These are phyloP conservation scores for Phyllosticta capitalensis DNA, from an alignment of 2,329 filamentous ascomycete genomes.

Conservation along the genomic window DNA sequence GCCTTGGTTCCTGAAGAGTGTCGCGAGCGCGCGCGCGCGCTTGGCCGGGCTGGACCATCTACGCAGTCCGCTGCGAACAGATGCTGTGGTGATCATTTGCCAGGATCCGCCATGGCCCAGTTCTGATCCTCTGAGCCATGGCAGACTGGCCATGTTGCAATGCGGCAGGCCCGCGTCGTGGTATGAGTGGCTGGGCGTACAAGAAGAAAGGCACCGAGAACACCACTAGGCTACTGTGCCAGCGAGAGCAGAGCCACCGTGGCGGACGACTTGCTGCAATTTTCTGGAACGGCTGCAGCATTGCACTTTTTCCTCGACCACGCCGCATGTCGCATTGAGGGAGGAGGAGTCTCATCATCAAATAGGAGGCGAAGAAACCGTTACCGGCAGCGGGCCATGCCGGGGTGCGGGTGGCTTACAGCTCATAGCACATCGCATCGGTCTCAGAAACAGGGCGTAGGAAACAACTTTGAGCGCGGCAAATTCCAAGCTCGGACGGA, in stretches of 20 bases:
- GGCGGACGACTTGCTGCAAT: not conserved
- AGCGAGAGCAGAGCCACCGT: not conserved
- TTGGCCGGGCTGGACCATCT: constrained; percentile 33
- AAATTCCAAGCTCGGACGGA: constrained; percentile 68
- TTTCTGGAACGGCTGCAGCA: not conserved
- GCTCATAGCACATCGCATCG: not conserved
- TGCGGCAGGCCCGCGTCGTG: constrained; percentile 26
- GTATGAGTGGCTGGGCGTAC: constrained; percentile 31
- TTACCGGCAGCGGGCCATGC: not conserved
- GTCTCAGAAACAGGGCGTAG: not conserved
- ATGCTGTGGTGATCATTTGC: constrained; percentile 37
- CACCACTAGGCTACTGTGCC: not conserved
- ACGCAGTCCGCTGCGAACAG: constrained; percentile 33
- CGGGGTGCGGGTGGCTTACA: not conserved
- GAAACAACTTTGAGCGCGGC: constrained; percentile 45
- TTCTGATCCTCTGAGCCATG: constrained; percentile 29
- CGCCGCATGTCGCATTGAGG: not conserved
- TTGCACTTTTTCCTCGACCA: not conserved
- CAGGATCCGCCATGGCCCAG: constrained; percentile 25
- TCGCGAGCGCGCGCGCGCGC: constrained; percentile 29
- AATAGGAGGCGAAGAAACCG: not conserved
- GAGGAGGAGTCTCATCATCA: not conserved
- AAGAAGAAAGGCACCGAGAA: constrained; percentile 28
- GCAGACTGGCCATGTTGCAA: constrained; percentile 26
- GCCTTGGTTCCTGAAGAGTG: constrained; percentile 33